Evolutionary conservation across 2,329 filamentous ascomycete species (phyloP).

Genomic region (Fusarium keratoplasticum): DNA sequence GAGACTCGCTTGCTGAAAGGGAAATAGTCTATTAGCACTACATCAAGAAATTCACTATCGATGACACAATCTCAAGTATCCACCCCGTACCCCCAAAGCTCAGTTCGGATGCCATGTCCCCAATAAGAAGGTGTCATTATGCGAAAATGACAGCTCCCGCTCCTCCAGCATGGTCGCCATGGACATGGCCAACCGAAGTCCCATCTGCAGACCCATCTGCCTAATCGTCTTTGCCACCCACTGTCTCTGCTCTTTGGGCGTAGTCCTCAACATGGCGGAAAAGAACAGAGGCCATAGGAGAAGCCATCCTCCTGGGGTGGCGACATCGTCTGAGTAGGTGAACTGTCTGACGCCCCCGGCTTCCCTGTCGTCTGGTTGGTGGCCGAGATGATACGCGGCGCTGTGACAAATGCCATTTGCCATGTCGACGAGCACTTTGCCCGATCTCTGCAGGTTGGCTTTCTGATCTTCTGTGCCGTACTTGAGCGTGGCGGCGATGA

Average conservation of each 20-base stretch:
- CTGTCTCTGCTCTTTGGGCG: conserved; percentile 10
- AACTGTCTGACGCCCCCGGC: background rate
- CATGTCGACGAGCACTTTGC: conserved; percentile 12
- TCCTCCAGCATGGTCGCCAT: conserved; percentile 34
- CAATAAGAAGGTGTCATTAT: conserved; percentile 26
- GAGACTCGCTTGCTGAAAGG: background rate
- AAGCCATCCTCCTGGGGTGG: conserved; percentile 25
- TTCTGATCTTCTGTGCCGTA: conserved; percentile 17
- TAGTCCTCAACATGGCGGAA: conserved; percentile 27
- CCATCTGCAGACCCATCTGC: conserved; percentile 30
- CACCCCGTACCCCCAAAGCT: background rate
- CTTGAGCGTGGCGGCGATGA: conserved; percentile 25
- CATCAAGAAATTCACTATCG: too few relatives aligned
- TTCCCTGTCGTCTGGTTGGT: background rate
- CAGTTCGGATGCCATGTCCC: conserved; percentile 33
- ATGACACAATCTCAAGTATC: background rate
- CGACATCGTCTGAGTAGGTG: background rate
- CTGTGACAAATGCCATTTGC: conserved; percentile 34
- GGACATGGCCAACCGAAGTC: conserved; percentile 30
- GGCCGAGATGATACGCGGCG: conserved; percentile 31
- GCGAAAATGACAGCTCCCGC: conserved; percentile 30
- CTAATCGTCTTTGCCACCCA: conserved; percentile 31
- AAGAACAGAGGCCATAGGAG: conserved; percentile 37
- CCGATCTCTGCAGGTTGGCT: conserved; percentile 11
- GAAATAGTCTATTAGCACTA: background rate